Conservation (phyloP, 129 eudicot genomes). For the Artemisia argyi region DNA sequence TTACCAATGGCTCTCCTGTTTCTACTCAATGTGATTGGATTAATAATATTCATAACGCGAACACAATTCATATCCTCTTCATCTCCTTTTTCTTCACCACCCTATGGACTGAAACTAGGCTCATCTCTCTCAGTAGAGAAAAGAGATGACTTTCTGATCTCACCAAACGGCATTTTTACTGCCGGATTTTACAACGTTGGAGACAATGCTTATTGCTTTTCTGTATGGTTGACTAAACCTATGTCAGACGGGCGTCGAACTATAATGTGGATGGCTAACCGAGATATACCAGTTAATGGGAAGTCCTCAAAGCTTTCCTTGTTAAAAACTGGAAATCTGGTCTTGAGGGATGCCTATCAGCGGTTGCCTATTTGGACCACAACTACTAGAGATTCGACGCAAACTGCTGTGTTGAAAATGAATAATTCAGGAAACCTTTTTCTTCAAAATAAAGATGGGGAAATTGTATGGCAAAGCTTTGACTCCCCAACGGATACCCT, state of each 20-base stretch:
- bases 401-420: slow-evolving; percentile 9
- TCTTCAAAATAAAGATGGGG: slow-evolving; percentile 15
- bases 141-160: no score
- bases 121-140: no score
- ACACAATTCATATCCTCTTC: slow-evolving; percentile 20
- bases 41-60: no score
- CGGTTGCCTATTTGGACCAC: slow-evolving; percentile 27
- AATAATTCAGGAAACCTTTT: slow-evolving; percentile 34
- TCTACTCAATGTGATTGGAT: not conserved
- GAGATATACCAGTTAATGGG: slow-evolving; percentile 56
- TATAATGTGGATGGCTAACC: slow-evolving; percentile 49
- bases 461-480: slow-evolving; percentile 1
- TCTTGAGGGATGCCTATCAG: slow-evolving; percentile 33
- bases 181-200: no score
- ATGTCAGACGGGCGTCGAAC: not conserved
- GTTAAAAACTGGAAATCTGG: slow-evolving; percentile 39
- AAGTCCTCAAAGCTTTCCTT: slow-evolving; percentile 35
- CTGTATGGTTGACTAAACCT: no score
- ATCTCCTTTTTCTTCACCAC: slow-evolving; percentile 18
- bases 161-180: no score
- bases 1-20: not conserved
- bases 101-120: not conserved
- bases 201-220: no score
- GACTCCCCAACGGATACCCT: not conserved
- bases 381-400: slow-evolving; percentile 18